phyloP scores from a whole-genome alignment of 306 rosid species.

The Elaeagnus macrophylla region DNA sequence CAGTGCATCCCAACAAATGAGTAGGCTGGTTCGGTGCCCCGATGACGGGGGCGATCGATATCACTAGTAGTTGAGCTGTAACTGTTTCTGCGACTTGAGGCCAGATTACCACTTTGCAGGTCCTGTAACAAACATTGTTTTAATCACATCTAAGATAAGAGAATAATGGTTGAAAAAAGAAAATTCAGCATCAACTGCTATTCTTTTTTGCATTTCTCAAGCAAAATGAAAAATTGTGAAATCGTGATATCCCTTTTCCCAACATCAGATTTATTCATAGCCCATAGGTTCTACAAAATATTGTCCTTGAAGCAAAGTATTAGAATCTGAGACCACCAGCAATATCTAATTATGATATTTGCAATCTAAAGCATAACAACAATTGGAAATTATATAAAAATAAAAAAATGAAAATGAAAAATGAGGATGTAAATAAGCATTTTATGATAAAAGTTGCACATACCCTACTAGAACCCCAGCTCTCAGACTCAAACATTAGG shows the following conservation, averaged over 20 bases:
- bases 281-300: no score
- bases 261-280: no score
- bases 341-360: background rate
- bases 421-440: background rate
- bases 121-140: slow-evolving; percentile 32
- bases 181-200: no score
- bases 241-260: no score
- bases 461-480: slow-evolving; percentile 76
- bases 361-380: background rate
- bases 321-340: background rate
- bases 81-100: slow-evolving; percentile 63
- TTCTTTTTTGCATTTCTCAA: no score
- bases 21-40: slow-evolving; percentile 64
- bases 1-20: slow-evolving; percentile 98
- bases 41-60: slow-evolving; percentile 44
- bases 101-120: slow-evolving; percentile 44
- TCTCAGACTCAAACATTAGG: slow-evolving; percentile 74
- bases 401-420: no score
- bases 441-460: slow-evolving; percentile 19
- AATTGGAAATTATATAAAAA: background rate
- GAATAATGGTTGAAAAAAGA: no score
- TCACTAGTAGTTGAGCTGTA: slow-evolving; percentile 71
- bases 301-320: no score
- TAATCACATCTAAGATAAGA: no score
- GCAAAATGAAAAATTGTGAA: no score